Percentiles rank a stretch among this genome's conserved stretches.
Conservation (phyloP, 1,284 basidiomycete genomes). For the Leccinum solheimii region DNA sequence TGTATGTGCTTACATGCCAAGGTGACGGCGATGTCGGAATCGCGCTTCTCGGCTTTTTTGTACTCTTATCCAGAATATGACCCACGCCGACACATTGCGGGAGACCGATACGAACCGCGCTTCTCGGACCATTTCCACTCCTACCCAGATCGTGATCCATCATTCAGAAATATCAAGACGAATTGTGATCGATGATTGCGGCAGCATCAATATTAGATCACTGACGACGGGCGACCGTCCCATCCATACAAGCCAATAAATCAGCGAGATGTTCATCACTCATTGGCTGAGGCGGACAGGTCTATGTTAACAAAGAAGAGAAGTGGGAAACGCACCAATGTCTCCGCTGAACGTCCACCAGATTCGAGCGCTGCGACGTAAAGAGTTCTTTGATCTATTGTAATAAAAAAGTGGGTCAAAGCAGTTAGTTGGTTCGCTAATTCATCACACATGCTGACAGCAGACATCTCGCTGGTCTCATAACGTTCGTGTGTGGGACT, state of each 20-base stretch:
- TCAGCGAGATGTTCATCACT: conserved; percentile 48
- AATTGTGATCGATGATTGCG: conserved; percentile 57
- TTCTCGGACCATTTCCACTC: neutral
- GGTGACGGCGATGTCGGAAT: conserved; percentile 67
- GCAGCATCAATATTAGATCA: conserved; percentile 77
- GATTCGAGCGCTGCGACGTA: neutral
- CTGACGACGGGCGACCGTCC: conserved; percentile 92
- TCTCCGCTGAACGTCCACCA: neutral
- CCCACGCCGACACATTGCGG: conserved; percentile 49
- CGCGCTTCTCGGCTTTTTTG: conserved; percentile 84
- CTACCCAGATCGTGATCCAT: neutral
- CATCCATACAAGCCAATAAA: conserved; percentile 65
- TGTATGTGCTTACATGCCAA: conserved; percentile 64
- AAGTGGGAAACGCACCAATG: neutral
- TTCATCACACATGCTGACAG: neutral
- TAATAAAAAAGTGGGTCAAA: neutral
- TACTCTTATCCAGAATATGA: conserved; percentile 67
- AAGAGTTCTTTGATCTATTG: neutral
- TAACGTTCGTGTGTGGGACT: neutral
- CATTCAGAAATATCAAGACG: neutral
- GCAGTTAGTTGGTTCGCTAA: neutral
- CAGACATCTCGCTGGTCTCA: neutral
- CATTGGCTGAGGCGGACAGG: conserved; percentile 67
- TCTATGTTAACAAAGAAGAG: neutral
- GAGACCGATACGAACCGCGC: conserved; percentile 29